Conservation (phyloP, 2,329 filamentous ascomycete genomes). For the Fusarium mangiferae region DNA sequence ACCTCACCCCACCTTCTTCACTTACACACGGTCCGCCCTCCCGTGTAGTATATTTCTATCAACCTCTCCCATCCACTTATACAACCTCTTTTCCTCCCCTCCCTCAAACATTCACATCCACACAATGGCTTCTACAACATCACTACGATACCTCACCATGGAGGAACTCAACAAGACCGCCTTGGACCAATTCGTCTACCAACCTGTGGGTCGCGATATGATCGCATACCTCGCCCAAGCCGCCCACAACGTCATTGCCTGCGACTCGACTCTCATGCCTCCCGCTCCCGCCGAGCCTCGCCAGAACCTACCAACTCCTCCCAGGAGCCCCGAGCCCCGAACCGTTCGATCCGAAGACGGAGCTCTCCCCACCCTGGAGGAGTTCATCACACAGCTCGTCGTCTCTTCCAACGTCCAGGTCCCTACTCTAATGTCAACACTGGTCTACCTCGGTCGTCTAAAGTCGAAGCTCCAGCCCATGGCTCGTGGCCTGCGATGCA, state of each 20-base stretch:
- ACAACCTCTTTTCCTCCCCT: conserved; percentile 17
- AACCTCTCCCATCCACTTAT: conserved; percentile 13
- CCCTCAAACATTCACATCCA: conserved; percentile 2
- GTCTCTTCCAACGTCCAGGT: conserved; percentile 96
- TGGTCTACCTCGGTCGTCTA: conserved; percentile 91
- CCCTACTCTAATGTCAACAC: conserved; percentile 94
- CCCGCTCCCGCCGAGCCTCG: conserved; percentile 49
- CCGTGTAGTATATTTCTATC: conserved; percentile 33
- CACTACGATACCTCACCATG: conserved; percentile 56
- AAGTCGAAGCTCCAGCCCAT: conserved; percentile 88
- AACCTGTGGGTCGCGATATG: conserved; percentile 80
- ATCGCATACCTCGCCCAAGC: conserved; percentile 79
- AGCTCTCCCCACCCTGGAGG: conserved; percentile 81
- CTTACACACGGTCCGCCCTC: conserved; percentile 30
- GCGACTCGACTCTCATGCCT: conserved; percentile 71
- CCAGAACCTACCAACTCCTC: conserved; percentile 60
- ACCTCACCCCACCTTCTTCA: conserved; percentile 20
- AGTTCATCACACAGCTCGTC: conserved; percentile 92
- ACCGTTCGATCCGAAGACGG: conserved; percentile 60
- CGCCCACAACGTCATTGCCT: conserved; percentile 81
- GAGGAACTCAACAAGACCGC: conserved; percentile 76
- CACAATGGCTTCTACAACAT: conserved; percentile 48
- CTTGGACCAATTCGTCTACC: conserved; percentile 83
- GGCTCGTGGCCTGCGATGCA: conserved; percentile 95
- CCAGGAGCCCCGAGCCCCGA: conserved; percentile 60